phyloP scores from a whole-genome alignment of 352 stramenopile species.

The Aphanomyces euteiches region DNA sequence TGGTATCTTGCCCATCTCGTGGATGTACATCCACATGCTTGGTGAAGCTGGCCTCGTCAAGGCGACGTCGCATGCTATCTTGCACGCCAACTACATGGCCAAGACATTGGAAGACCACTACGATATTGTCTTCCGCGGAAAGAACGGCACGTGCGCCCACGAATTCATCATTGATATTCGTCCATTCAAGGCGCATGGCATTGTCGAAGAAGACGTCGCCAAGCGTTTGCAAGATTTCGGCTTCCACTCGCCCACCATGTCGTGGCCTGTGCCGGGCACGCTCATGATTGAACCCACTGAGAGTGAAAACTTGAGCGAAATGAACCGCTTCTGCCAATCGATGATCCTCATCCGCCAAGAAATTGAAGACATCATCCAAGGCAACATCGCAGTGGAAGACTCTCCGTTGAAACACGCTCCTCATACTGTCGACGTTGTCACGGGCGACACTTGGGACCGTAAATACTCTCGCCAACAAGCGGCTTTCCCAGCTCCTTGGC shows the following conservation, averaged over 20 bases:
- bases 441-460: constrained; percentile 91
- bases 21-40: constrained; percentile 99
- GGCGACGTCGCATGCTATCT: constrained; percentile 92
- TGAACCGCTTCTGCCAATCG: constrained; percentile 97
- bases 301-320: constrained; percentile 96
- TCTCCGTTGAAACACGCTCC: constrained; percentile 97
- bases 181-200: constrained; percentile 93
- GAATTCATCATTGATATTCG: constrained; percentile 99
- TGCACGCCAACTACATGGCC: constrained; percentile 99
- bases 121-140: constrained; percentile 94
- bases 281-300: constrained; percentile 99
- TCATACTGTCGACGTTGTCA: constrained; percentile 94
- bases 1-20: constrained; percentile 98
- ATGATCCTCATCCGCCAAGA: constrained; percentile 96
- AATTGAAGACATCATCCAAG: constrained; percentile 95
- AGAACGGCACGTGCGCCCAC: constrained; percentile 97
- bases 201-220: constrained; percentile 97
- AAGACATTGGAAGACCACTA: constrained; percentile 92
- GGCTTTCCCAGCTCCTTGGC: constrained; percentile 95
- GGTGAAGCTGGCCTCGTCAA: constrained; percentile 93
- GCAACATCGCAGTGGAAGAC: constrained; percentile 86
- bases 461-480: constrained; percentile 92
- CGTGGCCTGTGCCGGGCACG: constrained; percentile 97
- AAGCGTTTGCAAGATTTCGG: constrained; percentile 99
- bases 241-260: constrained; percentile 99